Evolutionary conservation across 768 basidiomycete species (phyloP).

Genomic region (Coprinellus micaceus): DNA sequence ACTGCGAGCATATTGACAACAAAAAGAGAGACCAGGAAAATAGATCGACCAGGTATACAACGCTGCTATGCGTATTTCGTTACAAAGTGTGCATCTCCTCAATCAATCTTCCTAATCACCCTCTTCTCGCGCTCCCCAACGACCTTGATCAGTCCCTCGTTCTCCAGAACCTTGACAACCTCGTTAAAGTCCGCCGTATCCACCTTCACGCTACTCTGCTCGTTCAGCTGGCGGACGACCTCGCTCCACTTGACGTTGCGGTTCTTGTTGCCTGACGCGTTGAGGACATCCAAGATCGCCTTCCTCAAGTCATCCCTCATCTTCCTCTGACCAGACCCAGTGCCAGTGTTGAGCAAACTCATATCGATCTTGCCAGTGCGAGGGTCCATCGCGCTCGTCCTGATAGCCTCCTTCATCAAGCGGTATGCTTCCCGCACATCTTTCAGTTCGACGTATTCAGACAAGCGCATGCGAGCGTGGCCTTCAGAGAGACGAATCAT

Average conservation of each 20-base stretch:
- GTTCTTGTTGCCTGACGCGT: conserved; percentile 41
- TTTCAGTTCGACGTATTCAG: conserved; percentile 74
- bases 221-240: conserved; percentile 70
- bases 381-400: conserved; percentile 93
- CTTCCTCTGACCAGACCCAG: conserved; percentile 80
- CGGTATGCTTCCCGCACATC: conserved; percentile 91
- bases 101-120: conserved; percentile 68
- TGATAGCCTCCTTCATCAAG: conserved; percentile 95
- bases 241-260: conserved; percentile 80
- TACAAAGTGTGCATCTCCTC: background rate
- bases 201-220: conserved; percentile 81
- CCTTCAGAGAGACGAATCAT: conserved; percentile 96
- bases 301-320: conserved; percentile 86
- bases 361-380: conserved; percentile 97
- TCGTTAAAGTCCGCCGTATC: conserved; percentile 79
- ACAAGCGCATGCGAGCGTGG: conserved; percentile 94
- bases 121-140: conserved; percentile 84
- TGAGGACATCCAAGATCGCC: conserved; percentile 69
- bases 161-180: conserved; percentile 73
- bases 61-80: background rate
- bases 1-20: too few species aligned
- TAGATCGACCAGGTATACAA: background rate
- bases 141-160: conserved; percentile 83
- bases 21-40: background rate
- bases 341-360: conserved; percentile 91